A percentile compares a stretch with the other conserved stretches of the same genome.
Evolutionary conservation across 768 basidiomycete species (phyloP).

Genomic region (Lactifluus hygrophoroides): DNA sequence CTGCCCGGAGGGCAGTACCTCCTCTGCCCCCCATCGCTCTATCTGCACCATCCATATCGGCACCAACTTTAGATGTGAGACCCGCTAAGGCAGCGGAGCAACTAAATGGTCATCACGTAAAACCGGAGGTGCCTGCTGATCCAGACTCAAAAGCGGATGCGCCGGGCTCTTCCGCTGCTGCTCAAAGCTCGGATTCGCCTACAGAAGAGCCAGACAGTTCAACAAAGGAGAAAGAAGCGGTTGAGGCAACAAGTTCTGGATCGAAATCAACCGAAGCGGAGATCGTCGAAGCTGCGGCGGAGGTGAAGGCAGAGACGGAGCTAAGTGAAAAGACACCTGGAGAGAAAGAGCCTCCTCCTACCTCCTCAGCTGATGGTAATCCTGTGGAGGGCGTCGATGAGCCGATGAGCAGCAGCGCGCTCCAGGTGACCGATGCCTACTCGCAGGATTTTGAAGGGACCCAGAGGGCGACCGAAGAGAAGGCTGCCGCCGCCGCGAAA

Average conservation of each 20-base stretch:
- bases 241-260: neutral
- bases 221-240: neutral
- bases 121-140: neutral
- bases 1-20: constrained; percentile 37
- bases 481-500: neutral
- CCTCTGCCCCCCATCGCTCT: constrained; percentile 1
- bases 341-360: neutral
- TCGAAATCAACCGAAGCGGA: neutral
- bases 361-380: neutral
- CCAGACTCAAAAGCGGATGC: neutral
- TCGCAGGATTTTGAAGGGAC: neutral
- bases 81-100: neutral
- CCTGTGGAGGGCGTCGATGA: neutral
- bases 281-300: neutral
- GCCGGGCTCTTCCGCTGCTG: neutral
- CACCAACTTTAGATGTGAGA: neutral
- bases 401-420: neutral
- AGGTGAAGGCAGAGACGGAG: neutral
- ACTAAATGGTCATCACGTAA: constrained; percentile 4
- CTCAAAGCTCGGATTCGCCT: neutral
- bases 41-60: neutral
- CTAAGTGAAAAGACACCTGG: neutral
- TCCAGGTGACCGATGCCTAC: neutral
- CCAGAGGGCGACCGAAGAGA: neutral
- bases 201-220: neutral